phyloP scores from a whole-genome alignment of 192 early-diverging fungal species.

The Cladochytrium replicatum region DNA sequence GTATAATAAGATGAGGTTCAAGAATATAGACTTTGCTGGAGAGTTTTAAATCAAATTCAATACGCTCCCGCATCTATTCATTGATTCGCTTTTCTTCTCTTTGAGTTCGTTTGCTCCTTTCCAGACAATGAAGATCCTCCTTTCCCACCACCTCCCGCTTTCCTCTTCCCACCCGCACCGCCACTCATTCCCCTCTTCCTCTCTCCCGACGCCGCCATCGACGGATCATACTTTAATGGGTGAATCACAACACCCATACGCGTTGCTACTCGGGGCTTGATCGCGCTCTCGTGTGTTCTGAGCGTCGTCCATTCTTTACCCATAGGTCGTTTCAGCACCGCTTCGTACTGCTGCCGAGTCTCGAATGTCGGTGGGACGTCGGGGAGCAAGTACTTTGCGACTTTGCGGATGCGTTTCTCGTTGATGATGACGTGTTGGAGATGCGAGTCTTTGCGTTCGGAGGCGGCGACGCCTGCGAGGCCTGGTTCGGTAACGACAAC shows the following conservation, averaged over 20 bases:
- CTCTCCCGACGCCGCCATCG: too few relatives aligned
- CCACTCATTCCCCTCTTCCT: too few relatives aligned
- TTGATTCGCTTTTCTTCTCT: too few relatives aligned
- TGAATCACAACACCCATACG: slow-evolving; percentile 81
- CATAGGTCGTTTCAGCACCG: slow-evolving; percentile 69
- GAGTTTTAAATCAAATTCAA: too few relatives aligned
- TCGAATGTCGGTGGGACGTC: slow-evolving; percentile 78
- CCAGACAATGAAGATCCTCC: too few relatives aligned
- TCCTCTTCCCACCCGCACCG: too few relatives aligned
- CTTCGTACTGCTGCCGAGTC: slow-evolving; percentile 81
- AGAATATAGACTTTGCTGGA: too few relatives aligned
- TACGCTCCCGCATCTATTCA: too few relatives aligned
- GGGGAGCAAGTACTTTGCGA: slow-evolving; percentile 61
- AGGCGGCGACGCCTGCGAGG: slow-evolving; percentile 23
- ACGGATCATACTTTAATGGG: slow-evolving; percentile 59
- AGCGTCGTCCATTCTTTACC: slow-evolving; percentile 95
- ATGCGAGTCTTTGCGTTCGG: slow-evolving; percentile 51
- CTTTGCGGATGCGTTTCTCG: slow-evolving; percentile 76
- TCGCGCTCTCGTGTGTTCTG: slow-evolving; percentile 57
- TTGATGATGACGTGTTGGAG: slow-evolving; percentile 86
- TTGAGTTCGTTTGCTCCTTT: too few relatives aligned
- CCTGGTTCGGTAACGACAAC: slow-evolving; percentile 38
- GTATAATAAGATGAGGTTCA: too few relatives aligned
- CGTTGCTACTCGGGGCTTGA: slow-evolving; percentile 71
- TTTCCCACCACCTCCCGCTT: too few relatives aligned